Percentiles rank a stretch among this genome's conserved stretches.
phyloP scores from a whole-genome alignment of 805 yeast genomes.

The Candida palmyrensis region DNA sequence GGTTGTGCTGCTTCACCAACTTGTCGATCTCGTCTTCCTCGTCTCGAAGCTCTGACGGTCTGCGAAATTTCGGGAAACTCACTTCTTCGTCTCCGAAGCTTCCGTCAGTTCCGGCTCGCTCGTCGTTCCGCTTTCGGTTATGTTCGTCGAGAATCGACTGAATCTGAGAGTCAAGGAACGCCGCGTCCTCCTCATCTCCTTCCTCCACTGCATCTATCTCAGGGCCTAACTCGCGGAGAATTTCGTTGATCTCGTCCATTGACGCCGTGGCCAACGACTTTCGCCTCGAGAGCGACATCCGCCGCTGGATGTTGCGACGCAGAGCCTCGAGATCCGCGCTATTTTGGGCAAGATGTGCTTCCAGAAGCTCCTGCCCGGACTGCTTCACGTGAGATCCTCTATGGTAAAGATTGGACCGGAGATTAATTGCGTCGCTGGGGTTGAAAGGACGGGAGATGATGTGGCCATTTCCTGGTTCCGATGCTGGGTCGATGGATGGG shows the following conservation, averaged over 20 bases:
- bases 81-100: conserved; percentile 14
- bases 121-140: conserved; percentile 9
- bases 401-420: conserved; percentile 48
- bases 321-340: conserved; percentile 6
- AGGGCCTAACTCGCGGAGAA: conserved; percentile 33
- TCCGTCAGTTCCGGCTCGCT: conserved; percentile 9
- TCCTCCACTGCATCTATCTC: conserved; percentile 25
- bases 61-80: conserved; percentile 10
- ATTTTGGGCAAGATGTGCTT: no score
- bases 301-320: conserved; percentile 16
- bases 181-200: conserved; percentile 21
- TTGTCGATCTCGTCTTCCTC: conserved; percentile 34
- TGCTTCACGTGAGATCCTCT: no score
- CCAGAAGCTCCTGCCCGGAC: no score
- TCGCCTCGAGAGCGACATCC: conserved; percentile 32
- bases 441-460: conserved; percentile 37
- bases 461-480: conserved; percentile 18
- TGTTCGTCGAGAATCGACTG: conserved; percentile 24
- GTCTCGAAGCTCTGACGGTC: conserved; percentile 19
- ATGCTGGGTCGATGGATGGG: conserved; percentile 55
- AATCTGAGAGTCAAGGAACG: conserved; percentile 27
- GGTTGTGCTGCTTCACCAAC: conserved; percentile 30
- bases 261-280: conserved; percentile 35
- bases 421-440: conserved; percentile 58
- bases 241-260: conserved; percentile 34